Conservation (phyloP, 139 green algal genomes). For the Chlorella vulgaris region DNA sequence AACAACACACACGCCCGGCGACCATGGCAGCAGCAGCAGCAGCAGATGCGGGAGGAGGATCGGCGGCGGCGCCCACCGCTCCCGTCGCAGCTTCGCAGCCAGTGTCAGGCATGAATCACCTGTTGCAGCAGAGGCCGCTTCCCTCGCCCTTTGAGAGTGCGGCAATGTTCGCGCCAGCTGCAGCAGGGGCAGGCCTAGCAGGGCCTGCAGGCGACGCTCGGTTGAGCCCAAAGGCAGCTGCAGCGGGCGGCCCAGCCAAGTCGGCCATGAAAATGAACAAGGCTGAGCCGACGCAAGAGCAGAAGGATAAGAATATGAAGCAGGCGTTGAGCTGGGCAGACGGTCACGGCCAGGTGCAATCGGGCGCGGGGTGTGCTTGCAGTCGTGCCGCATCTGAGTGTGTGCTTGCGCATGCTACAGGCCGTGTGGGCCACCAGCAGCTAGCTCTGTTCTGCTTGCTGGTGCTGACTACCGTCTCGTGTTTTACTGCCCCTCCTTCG, state of each 20-base stretch:
- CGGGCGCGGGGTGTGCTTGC: background rate
- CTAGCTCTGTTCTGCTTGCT: too few species aligned
- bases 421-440: too few species aligned
- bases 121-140: background rate
- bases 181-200: background rate
- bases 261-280: background rate
- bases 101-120: background rate
- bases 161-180: background rate
- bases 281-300: background rate
- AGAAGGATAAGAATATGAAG: background rate
- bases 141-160: conserved; percentile 16
- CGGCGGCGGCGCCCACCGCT: background rate
- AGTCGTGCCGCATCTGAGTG: too few species aligned
- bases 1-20: too few species aligned
- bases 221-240: background rate
- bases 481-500: background rate
- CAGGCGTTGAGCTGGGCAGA: conserved; percentile 16
- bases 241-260: conserved; percentile 16
- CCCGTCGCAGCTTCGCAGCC: background rate
- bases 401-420: too few species aligned
- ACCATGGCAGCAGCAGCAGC: background rate
- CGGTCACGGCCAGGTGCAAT: conserved; percentile 7
- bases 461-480: background rate
- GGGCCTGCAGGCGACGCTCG: background rate
- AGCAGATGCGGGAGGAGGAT: background rate